Percentiles rank a stretch among this genome's conserved stretches.
These are phyloP conservation scores for Malassezia sympodialis DNA, from an alignment of 1,284 basidiomycete species.

Conservation along the genomic window DNA sequence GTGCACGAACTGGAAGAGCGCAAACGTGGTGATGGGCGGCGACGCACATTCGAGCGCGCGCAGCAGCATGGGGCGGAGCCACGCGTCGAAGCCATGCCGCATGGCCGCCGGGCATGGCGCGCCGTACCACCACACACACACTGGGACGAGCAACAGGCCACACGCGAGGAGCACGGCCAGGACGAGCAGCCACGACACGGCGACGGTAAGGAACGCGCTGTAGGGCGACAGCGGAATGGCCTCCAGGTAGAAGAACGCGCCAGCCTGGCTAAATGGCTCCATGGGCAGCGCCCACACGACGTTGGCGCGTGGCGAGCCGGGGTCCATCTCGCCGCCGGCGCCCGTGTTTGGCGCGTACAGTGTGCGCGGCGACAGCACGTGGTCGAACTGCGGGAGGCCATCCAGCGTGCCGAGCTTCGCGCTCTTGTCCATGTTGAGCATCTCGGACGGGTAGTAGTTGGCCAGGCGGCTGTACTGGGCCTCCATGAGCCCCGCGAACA, in stretches of 20 bases:
- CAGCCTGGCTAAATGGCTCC: conserved; percentile 21
- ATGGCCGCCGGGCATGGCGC: background rate
- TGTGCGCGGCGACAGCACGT: background rate
- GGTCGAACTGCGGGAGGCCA: background rate
- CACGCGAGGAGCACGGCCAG: conserved; percentile 24
- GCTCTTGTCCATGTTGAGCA: conserved; percentile 10
- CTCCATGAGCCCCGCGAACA: conserved; percentile 22
- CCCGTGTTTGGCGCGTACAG: conserved; percentile 43
- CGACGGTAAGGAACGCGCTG: conserved; percentile 39
- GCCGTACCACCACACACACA: conserved; percentile 8
- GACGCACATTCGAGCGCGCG: conserved; percentile 6
- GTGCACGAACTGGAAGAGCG: conserved; percentile 41
- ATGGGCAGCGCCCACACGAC: conserved; percentile 22
- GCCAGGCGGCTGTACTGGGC: conserved; percentile 22
- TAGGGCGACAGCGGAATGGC: conserved; percentile 33
- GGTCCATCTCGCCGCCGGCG: conserved; percentile 29
- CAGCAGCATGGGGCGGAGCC: conserved; percentile 1
- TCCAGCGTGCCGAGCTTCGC: conserved; percentile 8
- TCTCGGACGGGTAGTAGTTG: conserved; percentile 11
- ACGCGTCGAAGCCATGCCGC: background rate
- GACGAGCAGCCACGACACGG: conserved; percentile 33
- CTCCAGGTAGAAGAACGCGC: conserved; percentile 31
- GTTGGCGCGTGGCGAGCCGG: conserved; percentile 10
- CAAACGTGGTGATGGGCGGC: conserved; percentile 25
- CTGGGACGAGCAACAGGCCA: conserved; percentile 20